phyloP scores from a whole-genome alignment of 2,329 filamentous ascomycete species.

The Fusarium dlaminii region DNA sequence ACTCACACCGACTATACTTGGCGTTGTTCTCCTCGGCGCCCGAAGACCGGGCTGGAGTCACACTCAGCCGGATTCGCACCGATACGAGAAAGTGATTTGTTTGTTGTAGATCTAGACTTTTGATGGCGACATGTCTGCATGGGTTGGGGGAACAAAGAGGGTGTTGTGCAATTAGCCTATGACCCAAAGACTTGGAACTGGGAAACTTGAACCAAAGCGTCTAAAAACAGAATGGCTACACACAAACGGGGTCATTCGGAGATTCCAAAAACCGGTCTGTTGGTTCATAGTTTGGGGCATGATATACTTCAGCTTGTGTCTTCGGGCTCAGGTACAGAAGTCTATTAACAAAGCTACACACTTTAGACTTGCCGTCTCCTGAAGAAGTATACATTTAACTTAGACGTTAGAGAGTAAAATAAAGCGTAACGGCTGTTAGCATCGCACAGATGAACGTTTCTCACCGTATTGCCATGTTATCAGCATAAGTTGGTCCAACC shows the following conservation, averaged over 20 bases:
- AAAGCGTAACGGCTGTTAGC: no score
- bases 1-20: conserved; percentile 1
- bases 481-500: background rate
- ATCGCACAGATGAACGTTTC: background rate
- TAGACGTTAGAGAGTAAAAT: background rate
- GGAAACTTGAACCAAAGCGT: background rate
- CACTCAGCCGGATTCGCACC: background rate
- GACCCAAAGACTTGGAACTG: background rate
- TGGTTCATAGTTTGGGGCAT: background rate
- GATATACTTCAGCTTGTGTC: background rate
- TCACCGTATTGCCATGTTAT: background rate
- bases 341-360: background rate
- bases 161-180: background rate
- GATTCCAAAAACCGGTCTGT: background rate
- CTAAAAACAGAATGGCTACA: background rate
- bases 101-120: background rate
- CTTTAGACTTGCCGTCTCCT: background rate
- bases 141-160: background rate
- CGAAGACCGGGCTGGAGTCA: background rate
- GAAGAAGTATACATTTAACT: background rate
- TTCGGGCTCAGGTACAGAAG: background rate
- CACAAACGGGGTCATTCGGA: background rate
- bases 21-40: background rate
- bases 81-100: background rate
- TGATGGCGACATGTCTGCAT: background rate